A percentile compares a stretch with the other conserved stretches of the same genome.
phyloP scores from a whole-genome alignment of 805 yeast species.

The Wickerhamomyces chambardii region DNA sequence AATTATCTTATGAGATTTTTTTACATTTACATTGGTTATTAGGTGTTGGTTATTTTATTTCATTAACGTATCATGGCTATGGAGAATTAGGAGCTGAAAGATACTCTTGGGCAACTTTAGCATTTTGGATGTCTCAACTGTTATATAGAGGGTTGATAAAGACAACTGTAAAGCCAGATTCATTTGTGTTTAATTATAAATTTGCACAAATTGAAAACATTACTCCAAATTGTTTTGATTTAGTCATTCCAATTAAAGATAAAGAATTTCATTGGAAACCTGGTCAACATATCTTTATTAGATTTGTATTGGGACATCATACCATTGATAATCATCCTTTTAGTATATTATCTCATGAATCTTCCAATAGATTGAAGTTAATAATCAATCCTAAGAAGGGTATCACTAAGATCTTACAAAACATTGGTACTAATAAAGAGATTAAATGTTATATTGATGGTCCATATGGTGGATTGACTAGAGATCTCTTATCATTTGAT shows the following conservation, averaged over 20 bases:
- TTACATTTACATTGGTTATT: slow-evolving; percentile 44
- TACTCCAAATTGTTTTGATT: slow-evolving; percentile 21
- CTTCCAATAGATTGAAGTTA: slow-evolving; percentile 26
- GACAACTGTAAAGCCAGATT: slow-evolving; percentile 35
- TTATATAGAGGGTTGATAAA: slow-evolving; percentile 35
- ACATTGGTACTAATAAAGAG: slow-evolving; percentile 13
- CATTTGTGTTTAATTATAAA: slow-evolving; percentile 28
- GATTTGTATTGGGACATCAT: slow-evolving; percentile 32
- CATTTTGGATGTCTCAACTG: slow-evolving; percentile 40
- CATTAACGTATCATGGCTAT: slow-evolving; percentile 36
- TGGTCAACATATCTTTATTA: slow-evolving; percentile 46
- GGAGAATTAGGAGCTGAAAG: slow-evolving; percentile 24
- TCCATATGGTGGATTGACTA: slow-evolving; percentile 44
- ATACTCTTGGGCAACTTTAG: slow-evolving; percentile 42
- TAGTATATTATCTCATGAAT: slow-evolving; percentile 30
- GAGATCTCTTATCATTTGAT: slow-evolving; percentile 37
- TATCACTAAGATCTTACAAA: slow-evolving; percentile 30
- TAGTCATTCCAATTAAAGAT: slow-evolving; percentile 18
- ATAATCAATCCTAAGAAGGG: slow-evolving; percentile 38
- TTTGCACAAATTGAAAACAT: slow-evolving; percentile 21
- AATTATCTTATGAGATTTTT: slow-evolving; percentile 34
- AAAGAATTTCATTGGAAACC: slow-evolving; percentile 36
- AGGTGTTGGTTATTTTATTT: slow-evolving; percentile 38
- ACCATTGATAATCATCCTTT: slow-evolving; percentile 49
- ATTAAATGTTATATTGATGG: slow-evolving; percentile 38